phyloP scores from a whole-genome alignment of 2,329 filamentous ascomycete species.

The Geoglossum cookeanum region DNA sequence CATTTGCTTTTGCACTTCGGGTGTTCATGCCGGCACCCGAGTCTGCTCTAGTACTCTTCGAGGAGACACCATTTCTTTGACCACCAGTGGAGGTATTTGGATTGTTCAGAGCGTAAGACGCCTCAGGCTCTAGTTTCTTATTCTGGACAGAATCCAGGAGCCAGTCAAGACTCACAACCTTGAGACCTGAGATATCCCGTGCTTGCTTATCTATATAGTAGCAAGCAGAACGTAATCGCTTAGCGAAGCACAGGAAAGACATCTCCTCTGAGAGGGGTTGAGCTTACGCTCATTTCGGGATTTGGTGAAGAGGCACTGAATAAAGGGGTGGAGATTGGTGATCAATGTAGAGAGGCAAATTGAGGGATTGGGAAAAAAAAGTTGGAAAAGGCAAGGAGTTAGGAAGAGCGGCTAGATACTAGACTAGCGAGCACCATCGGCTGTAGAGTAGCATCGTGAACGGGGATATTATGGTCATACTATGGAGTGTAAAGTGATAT shows the following conservation, averaged over 20 bases:
- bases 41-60: background rate
- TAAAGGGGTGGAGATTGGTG: too few relatives aligned
- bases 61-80: slow-evolving; percentile 9
- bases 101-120: slow-evolving; percentile 18
- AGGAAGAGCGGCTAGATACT: too few relatives aligned
- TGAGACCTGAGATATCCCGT: slow-evolving; percentile 27
- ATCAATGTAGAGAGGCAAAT: too few relatives aligned
- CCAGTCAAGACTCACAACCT: slow-evolving; percentile 42
- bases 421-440: too few relatives aligned
- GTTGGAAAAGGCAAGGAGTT: too few relatives aligned
- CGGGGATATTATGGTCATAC: too few relatives aligned
- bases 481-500: background rate
- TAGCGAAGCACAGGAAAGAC: slow-evolving; percentile 9
- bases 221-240: slow-evolving; percentile 16
- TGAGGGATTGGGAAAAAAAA: too few relatives aligned
- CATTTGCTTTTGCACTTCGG: slow-evolving; percentile 6
- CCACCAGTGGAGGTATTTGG: slow-evolving; percentile 8
- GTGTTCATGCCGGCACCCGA: background rate
- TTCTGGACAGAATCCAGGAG: slow-evolving; percentile 33
- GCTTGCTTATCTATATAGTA: slow-evolving; percentile 22
- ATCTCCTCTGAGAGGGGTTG: background rate
- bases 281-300: too few relatives aligned
- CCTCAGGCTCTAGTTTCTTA: slow-evolving; percentile 22
- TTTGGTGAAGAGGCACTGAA: too few relatives aligned
- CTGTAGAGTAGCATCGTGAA: background rate